Base-by-base conservation (phyloP, 108 stramenopile genomes). In the Cyclostephanos tholiformis region DNA sequence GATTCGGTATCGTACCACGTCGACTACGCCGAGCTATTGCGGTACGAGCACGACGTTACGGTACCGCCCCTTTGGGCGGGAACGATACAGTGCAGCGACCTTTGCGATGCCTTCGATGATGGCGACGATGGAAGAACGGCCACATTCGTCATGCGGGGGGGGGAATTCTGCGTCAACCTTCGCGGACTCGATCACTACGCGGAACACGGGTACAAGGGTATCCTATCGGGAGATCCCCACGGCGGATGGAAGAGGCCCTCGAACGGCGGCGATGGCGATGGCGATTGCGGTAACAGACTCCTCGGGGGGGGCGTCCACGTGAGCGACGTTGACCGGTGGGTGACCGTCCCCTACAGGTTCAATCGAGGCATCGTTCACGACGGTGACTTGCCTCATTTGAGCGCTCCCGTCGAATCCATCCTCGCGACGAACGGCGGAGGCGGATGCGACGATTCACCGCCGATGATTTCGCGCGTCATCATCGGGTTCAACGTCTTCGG, bases 401-500 rank as follows among this genome's bases (percentile, higher is more conserved):
- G 78, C 49, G 84, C 90, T 20, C 74, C 61, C 3, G 81, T 91
- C 35, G 70, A 84, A 76, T 25, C 6, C 16, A 86, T 91, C 35
- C 29, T 56, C 17, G 30, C 17, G 4, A 10, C 29, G 38, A 36
- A 22, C 17, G 38, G 22, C 19, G 7, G 25, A 14, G 29, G 9
- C 2, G 25, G 48, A 12, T 8, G 5, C 26, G 39, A 64, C 4
- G 46, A 32, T 19, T 13, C 46, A 0, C 35, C 19, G 22, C 38
- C 38, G 6, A 65, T 53, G 7, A 50, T 62, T 25, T 80, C 80
- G 13, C 81, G 93, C 39, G 93, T 95, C 26, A 92, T 95, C 64
- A 75, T 95, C 12, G 94, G 91, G 2, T 91, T 95, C 67, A 95
- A 95, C 72, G 87, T 81, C 2, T 94, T 94, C 69, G 74, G 88